Evolutionary conservation across 805 yeast species (phyloP), one percentile per base, ranked within the genome.

Genomic region (Kodamaea jinghongensis): DNA sequence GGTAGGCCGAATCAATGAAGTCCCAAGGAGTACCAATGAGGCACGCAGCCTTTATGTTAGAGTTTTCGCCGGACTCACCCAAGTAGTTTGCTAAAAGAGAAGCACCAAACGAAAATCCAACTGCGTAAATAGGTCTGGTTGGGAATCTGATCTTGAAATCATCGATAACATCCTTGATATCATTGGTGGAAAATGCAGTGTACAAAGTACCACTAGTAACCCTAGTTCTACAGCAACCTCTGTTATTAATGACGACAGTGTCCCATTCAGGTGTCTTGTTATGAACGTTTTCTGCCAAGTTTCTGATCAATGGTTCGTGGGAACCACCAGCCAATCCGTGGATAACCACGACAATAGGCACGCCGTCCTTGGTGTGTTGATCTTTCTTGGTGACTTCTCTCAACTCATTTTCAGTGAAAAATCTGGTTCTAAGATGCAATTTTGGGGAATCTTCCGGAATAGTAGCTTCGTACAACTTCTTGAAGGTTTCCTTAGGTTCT

Each of bases 281-380:
- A 34, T 39, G 22, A 34, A 32, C 15, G 34, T 44, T 42, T 20
- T 51, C 49, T 12, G 78, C 73, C 27, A 81, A 55, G 40, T 85
- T 73, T 16, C 93, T 71, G 30, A 86, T 78, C 53, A 86, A 79
- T 5, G 84, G 71, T 55, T 86, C 95, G 46, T 82, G 85, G n/a
- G 90, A 81, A 0, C 95, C 93, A 4, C 96, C 96, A 1, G 86
- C 81, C 28, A 86, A 72, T 0, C 96, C 96, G 55, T 87, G 95
- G 30, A 84, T 60, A 3, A 77, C 62, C 22, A 86, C 73, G 12
- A 83, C 65, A 52, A 87, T 66, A 2, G 95, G 95, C 17, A 34
- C 31, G n/a, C 28, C 37, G 17, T 25, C 37, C 34, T 59, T 70
- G 2, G 67, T 49, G 35, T 61, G 66, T 13, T 63, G 63, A 11